A percentile compares a stretch with the other conserved stretches of the same genome.
Evolutionary conservation across 2,329 filamentous ascomycete species (phyloP).

Genomic region (Colletotrichum ledebouriae): DNA sequence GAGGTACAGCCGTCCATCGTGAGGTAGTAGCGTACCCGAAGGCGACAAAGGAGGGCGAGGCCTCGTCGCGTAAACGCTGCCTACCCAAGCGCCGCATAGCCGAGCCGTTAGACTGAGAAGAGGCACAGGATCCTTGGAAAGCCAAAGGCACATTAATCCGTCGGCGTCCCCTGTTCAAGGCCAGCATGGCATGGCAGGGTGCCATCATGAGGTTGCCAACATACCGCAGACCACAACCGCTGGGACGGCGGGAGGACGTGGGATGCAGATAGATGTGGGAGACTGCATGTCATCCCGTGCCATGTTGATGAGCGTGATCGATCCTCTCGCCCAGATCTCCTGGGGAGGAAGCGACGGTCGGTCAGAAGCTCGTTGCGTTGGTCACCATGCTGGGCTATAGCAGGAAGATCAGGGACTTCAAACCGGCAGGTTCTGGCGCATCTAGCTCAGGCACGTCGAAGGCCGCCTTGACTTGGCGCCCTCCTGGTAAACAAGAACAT

Average conservation of each 20-base stretch:
- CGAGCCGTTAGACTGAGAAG: constrained; percentile 37
- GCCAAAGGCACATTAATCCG: constrained; percentile 3
- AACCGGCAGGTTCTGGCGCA: background rate
- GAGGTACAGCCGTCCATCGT: constrained; percentile 23
- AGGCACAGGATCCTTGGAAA: constrained; percentile 29
- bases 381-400: background rate
- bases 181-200: background rate
- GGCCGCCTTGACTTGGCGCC: constrained; percentile 24
- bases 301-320: background rate
- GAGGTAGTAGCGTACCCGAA: constrained; percentile 31
- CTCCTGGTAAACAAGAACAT: constrained; percentile 9
- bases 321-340: background rate
- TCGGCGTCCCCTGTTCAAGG: constrained; percentile 13
- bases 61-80: constrained; percentile 30
- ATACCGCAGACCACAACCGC: background rate
- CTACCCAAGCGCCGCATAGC: constrained; percentile 38
- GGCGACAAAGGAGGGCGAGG: constrained; percentile 32
- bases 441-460: constrained; percentile 36
- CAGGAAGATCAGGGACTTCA: background rate
- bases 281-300: background rate
- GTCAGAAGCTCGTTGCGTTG: background rate
- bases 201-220: constrained; percentile 14
- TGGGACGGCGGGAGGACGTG: background rate
- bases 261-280: background rate
- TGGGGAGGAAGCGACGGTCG: background rate